Base-by-base conservation (phyloP, 2,329 filamentous ascomycete genomes). In the Teratosphaeria viscida region DNA sequence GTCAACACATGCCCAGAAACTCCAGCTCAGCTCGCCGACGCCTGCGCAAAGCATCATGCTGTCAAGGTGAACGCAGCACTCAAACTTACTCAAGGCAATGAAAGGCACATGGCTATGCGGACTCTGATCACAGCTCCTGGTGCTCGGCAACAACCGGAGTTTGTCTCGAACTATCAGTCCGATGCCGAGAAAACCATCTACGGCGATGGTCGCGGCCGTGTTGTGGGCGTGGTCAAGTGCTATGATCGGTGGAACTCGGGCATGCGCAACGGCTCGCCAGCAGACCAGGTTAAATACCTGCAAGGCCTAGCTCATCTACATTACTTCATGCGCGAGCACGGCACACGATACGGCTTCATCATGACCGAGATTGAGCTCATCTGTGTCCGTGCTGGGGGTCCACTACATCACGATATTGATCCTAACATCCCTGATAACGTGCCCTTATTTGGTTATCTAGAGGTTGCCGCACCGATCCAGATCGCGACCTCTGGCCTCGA, bases 241-340 rank as follows among this genome's bases (percentile, higher is more conserved):
- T 96, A 92, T 71, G 89, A 95, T 74, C 87, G 89, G 68, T 96
- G 95, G 88, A 96, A 96, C 79, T 94, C 90, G 0, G 89, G 89
- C 63, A 95, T 96, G 89, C 89, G 91, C 61, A 85, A 86, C 61
- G 90, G 95, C 73, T 55, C 53, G 29, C 53, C 53, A 34, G 85
- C 86, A 53, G 90, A 92, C 64, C 83, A 90, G 73, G 89, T 96
- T 60, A 86, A 92, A 75, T 96, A 96, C 77, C 86, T 96, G 23
- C 86, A 88, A 56, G 90, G 90, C 1, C 84, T 97, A 5, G 82
- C 91, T 0, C 90, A 95, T 67, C 79, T 96, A 53, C 92, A 97
- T 75, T 84, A 89, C 71, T 86, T 87, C 70, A 96, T 96, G 90
- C 90, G 92, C 73, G 90, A 95, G 76, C 89, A 96, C 76, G 86